Conservation (phyloP, 2,329 filamentous ascomycete species). For the Neofusicoccum cordaticola region DNA sequence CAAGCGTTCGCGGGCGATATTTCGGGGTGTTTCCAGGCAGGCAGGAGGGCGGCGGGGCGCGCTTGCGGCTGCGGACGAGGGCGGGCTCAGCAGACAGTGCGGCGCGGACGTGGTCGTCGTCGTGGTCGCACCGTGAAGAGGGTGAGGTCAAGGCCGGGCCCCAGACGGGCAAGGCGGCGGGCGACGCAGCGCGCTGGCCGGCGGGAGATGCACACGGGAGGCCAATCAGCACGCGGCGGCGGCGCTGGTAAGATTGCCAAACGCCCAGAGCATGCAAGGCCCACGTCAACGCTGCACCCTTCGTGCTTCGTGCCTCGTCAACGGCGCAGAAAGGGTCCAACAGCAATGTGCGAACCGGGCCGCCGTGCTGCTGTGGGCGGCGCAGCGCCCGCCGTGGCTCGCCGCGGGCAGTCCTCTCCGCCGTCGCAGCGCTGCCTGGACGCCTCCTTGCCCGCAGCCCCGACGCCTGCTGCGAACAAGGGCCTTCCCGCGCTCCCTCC, state of each 20-base stretch:
- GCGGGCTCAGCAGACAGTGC: not conserved
- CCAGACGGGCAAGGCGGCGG: constrained; percentile 12
- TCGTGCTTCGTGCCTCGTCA: constrained; percentile 5
- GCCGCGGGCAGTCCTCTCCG: not conserved
- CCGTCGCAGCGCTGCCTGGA: not conserved
- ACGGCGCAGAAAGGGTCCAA: constrained; percentile 12
- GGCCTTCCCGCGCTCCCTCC: not conserved
- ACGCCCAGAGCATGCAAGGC: not conserved
- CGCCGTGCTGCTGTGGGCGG: not conserved
- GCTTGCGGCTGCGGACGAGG: not conserved
- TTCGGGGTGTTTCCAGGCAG: constrained; percentile 5
- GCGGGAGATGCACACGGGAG: constrained; percentile 14
- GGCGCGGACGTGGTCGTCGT: constrained; percentile 1
- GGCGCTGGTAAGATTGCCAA: constrained; percentile 5
- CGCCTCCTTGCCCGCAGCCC: constrained; percentile 3
- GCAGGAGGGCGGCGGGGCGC: not conserved
- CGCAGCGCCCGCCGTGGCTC: not conserved
- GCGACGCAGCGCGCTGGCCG: constrained; percentile 7
- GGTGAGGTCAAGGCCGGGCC: constrained; percentile 7
- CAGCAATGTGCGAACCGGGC: not conserved
- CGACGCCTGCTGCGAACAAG: not conserved
- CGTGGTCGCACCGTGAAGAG: constrained; percentile 11
- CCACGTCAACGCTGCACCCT: not conserved
- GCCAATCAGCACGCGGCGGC: constrained; percentile 13
- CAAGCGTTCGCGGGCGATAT: not conserved